phyloP scores from a whole-genome alignment of 306 rosid species.

The Castanopsis chinensis region DNA sequence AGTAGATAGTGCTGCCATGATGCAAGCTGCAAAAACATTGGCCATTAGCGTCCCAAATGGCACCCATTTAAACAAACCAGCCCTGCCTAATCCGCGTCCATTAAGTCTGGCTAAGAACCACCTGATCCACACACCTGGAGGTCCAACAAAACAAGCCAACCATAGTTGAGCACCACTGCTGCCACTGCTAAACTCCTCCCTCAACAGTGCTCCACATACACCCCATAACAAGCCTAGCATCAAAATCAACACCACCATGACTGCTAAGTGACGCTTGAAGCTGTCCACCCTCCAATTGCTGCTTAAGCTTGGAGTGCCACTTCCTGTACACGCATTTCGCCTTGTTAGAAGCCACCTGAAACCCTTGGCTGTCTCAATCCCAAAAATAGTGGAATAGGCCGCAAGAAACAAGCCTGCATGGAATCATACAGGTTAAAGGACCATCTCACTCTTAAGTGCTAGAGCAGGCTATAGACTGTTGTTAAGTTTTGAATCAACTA shows the following conservation, averaged over 20 bases:
- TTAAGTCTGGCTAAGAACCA: constrained; percentile 73
- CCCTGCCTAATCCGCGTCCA: constrained; percentile 65
- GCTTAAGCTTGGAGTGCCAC: constrained; percentile 16
- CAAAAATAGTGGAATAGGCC: constrained; percentile 55
- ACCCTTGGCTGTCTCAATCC: constrained; percentile 79
- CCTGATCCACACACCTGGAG: constrained; percentile 75
- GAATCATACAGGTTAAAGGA: background rate
- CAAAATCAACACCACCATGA: constrained; percentile 33
- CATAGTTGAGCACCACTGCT: constrained; percentile 46
- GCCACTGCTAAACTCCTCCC: constrained; percentile 38
- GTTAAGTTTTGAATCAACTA: constrained; percentile 10
- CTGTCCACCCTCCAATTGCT: constrained; percentile 43
- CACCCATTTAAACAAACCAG: constrained; percentile 51
- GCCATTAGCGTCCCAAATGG: constrained; percentile 76
- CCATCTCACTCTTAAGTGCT: background rate
- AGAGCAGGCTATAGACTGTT: background rate
- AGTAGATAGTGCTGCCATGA: constrained; percentile 74
- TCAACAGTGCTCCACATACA: constrained; percentile 32
- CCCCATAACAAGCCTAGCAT: constrained; percentile 49
- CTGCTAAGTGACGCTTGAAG: constrained; percentile 36
- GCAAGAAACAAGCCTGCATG: constrained; percentile 75
- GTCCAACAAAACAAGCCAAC: constrained; percentile 83
- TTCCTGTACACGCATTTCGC: constrained; percentile 21
- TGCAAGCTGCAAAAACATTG: constrained; percentile 76
- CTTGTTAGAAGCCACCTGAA: constrained; percentile 45